Percentiles rank a stretch among this genome's conserved stretches.
These are phyloP conservation scores for Lactifluus rugatus DNA, from an alignment of 768 basidiomycete genomes.

Conservation along the genomic window DNA sequence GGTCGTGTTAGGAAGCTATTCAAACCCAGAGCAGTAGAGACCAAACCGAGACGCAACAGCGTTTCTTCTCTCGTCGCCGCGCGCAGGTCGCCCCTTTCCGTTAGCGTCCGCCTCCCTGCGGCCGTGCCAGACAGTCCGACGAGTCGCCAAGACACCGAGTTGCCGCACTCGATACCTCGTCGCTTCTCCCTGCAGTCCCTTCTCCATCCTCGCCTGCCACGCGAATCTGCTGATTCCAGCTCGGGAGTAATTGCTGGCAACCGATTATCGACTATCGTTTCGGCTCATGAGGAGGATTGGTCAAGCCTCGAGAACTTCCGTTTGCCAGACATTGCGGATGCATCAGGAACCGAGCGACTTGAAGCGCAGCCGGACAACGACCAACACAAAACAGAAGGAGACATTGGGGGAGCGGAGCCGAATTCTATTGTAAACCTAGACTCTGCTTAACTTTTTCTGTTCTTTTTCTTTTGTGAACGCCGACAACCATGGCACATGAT, in stretches of 20 bases:
- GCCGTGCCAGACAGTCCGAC: conserved; percentile 3
- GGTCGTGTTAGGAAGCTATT: conserved; percentile 15
- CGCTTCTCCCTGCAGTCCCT: conserved; percentile 18
- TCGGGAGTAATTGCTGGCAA: not conserved
- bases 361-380: not conserved
- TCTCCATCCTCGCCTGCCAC: conserved; percentile 4
- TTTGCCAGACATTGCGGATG: not conserved
- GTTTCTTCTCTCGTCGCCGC: conserved; percentile 1
- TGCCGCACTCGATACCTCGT: not conserved
- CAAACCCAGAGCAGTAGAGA: conserved; percentile 4
- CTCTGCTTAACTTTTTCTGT: not conserved
- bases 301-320: not conserved
- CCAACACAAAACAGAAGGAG: not conserved
- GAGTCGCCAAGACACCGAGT: not conserved
- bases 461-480: not conserved
- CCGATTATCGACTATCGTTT: conserved; percentile 7
- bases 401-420: not conserved
- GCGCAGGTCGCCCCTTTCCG: not conserved
- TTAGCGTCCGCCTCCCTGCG: conserved; percentile 7
- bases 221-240: not conserved
- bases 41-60: conserved; percentile 5
- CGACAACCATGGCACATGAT: not conserved
- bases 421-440: not conserved
- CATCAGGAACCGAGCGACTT: not conserved
- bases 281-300: conserved; percentile 1